Percentiles rank a stretch among this genome's conserved stretches.
These are phyloP conservation scores for Plasmodium gonderi DNA, from an alignment of 169 alveolate genomes.

Conservation along the genomic window DNA sequence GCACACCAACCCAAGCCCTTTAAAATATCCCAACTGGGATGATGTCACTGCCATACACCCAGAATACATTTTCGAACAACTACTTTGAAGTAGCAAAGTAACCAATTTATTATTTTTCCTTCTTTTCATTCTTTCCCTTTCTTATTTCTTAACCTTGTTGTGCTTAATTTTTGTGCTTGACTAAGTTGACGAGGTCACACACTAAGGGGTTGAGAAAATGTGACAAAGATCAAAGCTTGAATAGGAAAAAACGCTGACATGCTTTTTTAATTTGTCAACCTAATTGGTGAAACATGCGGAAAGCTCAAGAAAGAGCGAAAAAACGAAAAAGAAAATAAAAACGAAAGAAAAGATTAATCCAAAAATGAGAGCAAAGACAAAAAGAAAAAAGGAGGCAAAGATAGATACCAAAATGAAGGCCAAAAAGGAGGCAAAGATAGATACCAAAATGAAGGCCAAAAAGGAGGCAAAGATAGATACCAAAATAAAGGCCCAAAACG, in stretches of 20 bases:
- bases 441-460: neutral
- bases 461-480: neutral
- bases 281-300: neutral
- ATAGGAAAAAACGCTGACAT: neutral
- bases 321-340: neutral
- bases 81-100: neutral
- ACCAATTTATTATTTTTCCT: neutral
- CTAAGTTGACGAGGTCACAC: neutral
- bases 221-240: neutral
- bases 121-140: neutral
- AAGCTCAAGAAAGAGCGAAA: neutral
- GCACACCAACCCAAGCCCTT: neutral
- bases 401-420: neutral
- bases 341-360: neutral
- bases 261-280: neutral
- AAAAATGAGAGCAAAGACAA: neutral
- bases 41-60: neutral
- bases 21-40: too few species aligned
- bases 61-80: neutral
- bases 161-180: neutral
- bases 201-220: neutral
- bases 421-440: neutral
- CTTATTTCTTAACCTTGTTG: neutral
- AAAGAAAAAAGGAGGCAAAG: neutral
- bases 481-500: neutral